Conservation (phyloP, 768 basidiomycete species). For the Ephemerocybe angulata region DNA sequence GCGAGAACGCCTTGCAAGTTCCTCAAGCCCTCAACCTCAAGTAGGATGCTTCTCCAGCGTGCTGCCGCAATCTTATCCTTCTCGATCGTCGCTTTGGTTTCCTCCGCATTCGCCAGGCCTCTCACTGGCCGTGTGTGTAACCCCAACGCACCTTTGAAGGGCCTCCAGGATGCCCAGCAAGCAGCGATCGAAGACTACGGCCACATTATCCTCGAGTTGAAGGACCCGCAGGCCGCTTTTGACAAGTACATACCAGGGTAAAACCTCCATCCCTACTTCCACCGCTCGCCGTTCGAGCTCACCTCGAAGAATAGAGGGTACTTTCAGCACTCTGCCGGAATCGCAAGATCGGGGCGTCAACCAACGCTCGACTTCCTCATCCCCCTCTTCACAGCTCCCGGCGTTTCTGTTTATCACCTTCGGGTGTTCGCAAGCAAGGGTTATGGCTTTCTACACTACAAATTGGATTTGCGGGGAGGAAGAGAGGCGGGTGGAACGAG, state of each 20-base stretch:
- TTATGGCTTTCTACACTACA: background rate
- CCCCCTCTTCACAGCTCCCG: background rate
- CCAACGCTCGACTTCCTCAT: background rate
- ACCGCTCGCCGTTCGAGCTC: background rate
- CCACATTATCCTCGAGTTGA: background rate
- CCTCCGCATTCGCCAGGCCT: too few relatives aligned
- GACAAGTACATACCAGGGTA: background rate
- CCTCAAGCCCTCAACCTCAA: too few relatives aligned
- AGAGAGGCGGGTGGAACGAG: background rate
- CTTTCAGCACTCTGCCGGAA: background rate
- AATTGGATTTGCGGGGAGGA: background rate
- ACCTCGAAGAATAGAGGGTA: background rate
- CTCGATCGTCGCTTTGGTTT: too few relatives aligned
- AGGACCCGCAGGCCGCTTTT: background rate
- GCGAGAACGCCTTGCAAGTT: too few relatives aligned
- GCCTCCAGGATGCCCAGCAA: background rate
- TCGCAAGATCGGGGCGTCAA: background rate
- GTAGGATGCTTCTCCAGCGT: too few relatives aligned
- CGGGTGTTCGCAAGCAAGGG: background rate
- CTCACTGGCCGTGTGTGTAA: too few relatives aligned
- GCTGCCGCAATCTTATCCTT: too few relatives aligned
- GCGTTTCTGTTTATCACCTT: background rate
- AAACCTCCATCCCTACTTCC: background rate
- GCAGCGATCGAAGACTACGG: background rate
- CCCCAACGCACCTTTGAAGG: background rate